Conservation (phyloP, 306 rosid species). For the barrel medic (Medicago truncatula) region DNA sequence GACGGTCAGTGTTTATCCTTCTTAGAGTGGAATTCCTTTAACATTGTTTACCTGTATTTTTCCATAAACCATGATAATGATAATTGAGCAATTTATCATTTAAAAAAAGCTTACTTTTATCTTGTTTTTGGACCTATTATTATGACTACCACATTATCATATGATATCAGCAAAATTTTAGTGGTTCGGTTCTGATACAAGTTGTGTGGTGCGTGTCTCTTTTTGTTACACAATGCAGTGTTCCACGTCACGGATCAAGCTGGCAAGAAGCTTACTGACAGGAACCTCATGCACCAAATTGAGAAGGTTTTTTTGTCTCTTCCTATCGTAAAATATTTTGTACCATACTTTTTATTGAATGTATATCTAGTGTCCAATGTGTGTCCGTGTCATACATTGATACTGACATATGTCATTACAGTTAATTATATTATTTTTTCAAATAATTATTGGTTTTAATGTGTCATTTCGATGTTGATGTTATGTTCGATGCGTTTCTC, state of each 20-base stretch:
- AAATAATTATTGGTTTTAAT: too few species aligned
- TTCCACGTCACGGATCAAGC: slow-evolving; percentile 88
- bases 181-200: slow-evolving; percentile 35
- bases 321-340: not conserved
- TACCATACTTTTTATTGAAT: too few species aligned
- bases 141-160: not conserved
- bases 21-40: not conserved
- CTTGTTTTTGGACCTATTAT: slow-evolving; percentile 28
- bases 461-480: too few species aligned
- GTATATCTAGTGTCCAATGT: too few species aligned
- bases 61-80: not conserved
- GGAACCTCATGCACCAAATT: slow-evolving; percentile 67
- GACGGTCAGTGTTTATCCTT: slow-evolving; percentile 64
- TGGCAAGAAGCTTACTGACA: slow-evolving; percentile 82
- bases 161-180: not conserved
- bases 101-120: slow-evolving; percentile 5
- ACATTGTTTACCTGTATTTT: not conserved
- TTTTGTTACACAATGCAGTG: slow-evolving; percentile 61
- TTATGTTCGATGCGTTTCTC: too few species aligned
- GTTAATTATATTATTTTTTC: too few species aligned
- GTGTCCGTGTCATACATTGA: too few species aligned
- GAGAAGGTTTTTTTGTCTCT: slow-evolving; percentile 58
- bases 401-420: too few species aligned
- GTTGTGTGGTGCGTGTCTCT: slow-evolving; percentile 36
- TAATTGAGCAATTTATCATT: not conserved